A percentile compares a stretch with the other conserved stretches of the same genome.
These are phyloP conservation scores for Cymbidium sinense DNA, from an alignment of 106 monocot species.

Conservation along the genomic window DNA sequence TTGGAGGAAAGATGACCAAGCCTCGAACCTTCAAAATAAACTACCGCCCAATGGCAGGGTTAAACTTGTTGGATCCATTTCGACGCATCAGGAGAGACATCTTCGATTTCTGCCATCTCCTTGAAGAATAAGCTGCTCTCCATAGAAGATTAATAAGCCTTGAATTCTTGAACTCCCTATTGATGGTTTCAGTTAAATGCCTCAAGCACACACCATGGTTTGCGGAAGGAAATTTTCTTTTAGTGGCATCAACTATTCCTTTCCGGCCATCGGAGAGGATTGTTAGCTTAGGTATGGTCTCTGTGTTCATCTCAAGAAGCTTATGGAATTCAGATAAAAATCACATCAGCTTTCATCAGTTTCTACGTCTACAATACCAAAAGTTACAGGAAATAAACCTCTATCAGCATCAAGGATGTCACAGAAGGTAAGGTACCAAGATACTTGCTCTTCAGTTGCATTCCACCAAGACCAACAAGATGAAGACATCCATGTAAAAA, in stretches of 20 bases:
- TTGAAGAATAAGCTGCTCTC: constrained; percentile 69
- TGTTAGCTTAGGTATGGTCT: constrained; percentile 43
- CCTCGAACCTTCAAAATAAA: constrained; percentile 44
- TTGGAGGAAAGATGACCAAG: constrained; percentile 62
- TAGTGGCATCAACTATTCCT: constrained; percentile 37
- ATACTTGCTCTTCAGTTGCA: constrained; percentile 58
- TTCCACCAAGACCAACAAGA: constrained; percentile 37
- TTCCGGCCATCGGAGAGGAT: constrained; percentile 46
- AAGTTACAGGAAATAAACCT: constrained; percentile 60
- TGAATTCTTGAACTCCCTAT: constrained; percentile 54
- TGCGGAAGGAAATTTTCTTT: constrained; percentile 51
- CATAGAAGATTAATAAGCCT: constrained; percentile 54
- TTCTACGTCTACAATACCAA: constrained; percentile 53
- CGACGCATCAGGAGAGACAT: constrained; percentile 46
- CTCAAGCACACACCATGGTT: constrained; percentile 48
- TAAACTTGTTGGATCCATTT: constrained; percentile 47
- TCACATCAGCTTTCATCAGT: constrained; percentile 70
- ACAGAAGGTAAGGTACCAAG: constrained; percentile 54
- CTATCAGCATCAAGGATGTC: constrained; percentile 64
- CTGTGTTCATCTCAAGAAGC: constrained; percentile 33
- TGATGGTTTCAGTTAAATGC: constrained; percentile 41
- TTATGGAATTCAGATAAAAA: constrained; percentile 69
- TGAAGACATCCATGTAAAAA: constrained; percentile 56
- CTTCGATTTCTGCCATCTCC: constrained; percentile 51
- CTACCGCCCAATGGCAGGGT: constrained; percentile 35